Evolutionary conservation across 108 stramenopile genomes (phyloP).

Genomic region (Discostella stelligeroides): DNA sequence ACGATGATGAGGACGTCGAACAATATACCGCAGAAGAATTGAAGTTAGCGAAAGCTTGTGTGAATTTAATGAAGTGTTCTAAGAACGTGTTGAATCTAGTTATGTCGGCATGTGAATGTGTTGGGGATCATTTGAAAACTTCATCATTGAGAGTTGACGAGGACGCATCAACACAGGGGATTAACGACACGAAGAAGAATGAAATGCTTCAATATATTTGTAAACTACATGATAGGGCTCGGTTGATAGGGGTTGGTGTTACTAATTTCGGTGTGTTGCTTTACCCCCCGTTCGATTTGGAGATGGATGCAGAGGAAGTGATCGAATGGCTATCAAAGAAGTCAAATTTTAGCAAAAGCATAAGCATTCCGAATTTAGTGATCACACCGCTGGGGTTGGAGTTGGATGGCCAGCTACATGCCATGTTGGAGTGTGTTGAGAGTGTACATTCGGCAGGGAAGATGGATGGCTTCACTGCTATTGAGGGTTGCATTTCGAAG

Average conservation of each 20-base stretch:
- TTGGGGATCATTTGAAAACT: slow-evolving; percentile 38
- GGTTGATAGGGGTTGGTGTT: slow-evolving; percentile 75
- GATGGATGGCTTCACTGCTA: neutral
- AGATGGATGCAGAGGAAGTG: neutral
- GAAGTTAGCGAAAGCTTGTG: slow-evolving; percentile 59
- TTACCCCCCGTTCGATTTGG: slow-evolving; percentile 73
- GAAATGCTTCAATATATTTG: slow-evolving; percentile 47
- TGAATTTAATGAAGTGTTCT: slow-evolving; percentile 77
- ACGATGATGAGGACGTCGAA: slow-evolving; percentile 44
- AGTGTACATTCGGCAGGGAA: slow-evolving; percentile 9
- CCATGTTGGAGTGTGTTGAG: slow-evolving; percentile 26
- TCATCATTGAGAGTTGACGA: neutral
- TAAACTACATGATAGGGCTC: slow-evolving; percentile 51
- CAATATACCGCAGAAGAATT: slow-evolving; percentile 66
- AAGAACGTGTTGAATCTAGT: slow-evolving; percentile 70
- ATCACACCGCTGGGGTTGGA: slow-evolving; percentile 15
- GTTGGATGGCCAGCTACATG: slow-evolving; percentile 26
- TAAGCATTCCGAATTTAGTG: slow-evolving; percentile 18
- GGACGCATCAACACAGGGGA: slow-evolving; percentile 5
- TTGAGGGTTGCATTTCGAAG: slow-evolving; percentile 28
- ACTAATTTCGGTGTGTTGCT: slow-evolving; percentile 76
- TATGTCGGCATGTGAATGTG: slow-evolving; percentile 71
- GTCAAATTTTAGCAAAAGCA: too few relatives aligned
- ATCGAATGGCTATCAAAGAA: too few relatives aligned
- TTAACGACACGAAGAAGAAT: slow-evolving; percentile 8